A percentile compares a stretch with the other conserved stretches of the same genome.
Evolutionary conservation across 108 stramenopile species (phyloP).

Genomic region (Pseudonitzschia multistriata): DNA sequence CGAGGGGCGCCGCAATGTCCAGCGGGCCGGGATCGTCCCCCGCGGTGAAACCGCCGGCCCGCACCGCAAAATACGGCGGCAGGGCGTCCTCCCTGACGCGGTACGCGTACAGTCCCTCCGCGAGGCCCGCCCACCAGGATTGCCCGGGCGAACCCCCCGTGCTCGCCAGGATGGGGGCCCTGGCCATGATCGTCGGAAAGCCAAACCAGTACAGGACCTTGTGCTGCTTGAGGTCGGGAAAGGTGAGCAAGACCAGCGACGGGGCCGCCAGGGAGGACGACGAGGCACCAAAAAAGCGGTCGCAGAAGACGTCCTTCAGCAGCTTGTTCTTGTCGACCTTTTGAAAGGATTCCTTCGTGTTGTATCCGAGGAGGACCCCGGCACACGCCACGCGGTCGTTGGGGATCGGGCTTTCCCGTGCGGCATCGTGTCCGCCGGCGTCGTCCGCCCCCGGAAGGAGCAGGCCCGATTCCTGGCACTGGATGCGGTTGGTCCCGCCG

Average conservation of each 20-base stretch:
- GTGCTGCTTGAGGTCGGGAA: conserved; percentile 80
- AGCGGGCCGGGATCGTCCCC: background rate
- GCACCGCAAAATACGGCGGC: conserved; percentile 29
- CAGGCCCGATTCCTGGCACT: conserved; percentile 38
- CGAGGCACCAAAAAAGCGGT: conserved; percentile 23
- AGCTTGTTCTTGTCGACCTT: conserved; percentile 68
- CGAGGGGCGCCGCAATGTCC: background rate
- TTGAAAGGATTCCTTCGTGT: conserved; percentile 78
- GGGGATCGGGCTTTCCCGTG: background rate
- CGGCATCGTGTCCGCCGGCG: background rate
- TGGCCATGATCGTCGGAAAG: conserved; percentile 59
- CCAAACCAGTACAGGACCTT: conserved; percentile 87
- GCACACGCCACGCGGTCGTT: conserved; percentile 23
- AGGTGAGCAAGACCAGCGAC: conserved; percentile 46
- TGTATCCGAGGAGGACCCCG: conserved; percentile 52
- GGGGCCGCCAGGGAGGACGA: conserved; percentile 11
- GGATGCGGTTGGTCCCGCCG: conserved; percentile 36
- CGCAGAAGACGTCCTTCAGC: conserved; percentile 42
- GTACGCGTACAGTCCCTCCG: conserved; percentile 19
- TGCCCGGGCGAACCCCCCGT: conserved; percentile 14
- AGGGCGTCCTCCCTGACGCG: conserved; percentile 4
- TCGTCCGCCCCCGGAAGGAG: background rate
- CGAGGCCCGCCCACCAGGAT: background rate
- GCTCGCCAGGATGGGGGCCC: conserved; percentile 10
- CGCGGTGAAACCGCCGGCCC: background rate